phyloP scores from a whole-genome alignment of 192 early-diverging fungal species.

The Coemansia furcata region DNA sequence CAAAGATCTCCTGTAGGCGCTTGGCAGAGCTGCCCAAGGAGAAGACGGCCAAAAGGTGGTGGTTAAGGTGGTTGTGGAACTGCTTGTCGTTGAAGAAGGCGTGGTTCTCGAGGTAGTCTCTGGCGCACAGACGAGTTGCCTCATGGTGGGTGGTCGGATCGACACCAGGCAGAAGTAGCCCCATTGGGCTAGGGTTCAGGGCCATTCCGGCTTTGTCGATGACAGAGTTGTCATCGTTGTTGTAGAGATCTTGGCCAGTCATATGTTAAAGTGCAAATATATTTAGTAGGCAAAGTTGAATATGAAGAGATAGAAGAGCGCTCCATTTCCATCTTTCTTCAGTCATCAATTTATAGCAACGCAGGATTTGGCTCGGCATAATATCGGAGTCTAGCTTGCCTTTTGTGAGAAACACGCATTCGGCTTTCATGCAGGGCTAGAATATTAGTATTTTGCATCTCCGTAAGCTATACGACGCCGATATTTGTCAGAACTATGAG shows the following conservation, averaged over 20 bases:
- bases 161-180: conserved; percentile 47
- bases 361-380: no score
- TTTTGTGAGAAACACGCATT: no score
- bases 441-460: no score
- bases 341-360: no score
- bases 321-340: no score
- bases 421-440: no score
- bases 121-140: conserved; percentile 48
- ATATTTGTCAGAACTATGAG: no score
- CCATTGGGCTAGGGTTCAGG: conserved; percentile 20
- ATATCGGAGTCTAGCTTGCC: no score
- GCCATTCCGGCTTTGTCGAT: conserved; percentile 26
- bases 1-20: conserved; percentile 56
- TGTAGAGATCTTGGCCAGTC: not conserved
- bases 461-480: no score
- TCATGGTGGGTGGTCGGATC: conserved; percentile 35
- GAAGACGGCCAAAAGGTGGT: conserved; percentile 58
- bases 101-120: conserved; percentile 55
- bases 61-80: conserved; percentile 61
- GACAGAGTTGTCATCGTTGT: conserved; percentile 33
- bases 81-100: conserved; percentile 55
- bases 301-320: not conserved
- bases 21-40: conserved; percentile 53
- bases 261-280: not conserved
- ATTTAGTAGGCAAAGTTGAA: not conserved